Percentiles rank a stretch among this genome's conserved stretches.
Conservation (phyloP, 179 eudicot genomes). For the Drosera spatulata region DNA sequence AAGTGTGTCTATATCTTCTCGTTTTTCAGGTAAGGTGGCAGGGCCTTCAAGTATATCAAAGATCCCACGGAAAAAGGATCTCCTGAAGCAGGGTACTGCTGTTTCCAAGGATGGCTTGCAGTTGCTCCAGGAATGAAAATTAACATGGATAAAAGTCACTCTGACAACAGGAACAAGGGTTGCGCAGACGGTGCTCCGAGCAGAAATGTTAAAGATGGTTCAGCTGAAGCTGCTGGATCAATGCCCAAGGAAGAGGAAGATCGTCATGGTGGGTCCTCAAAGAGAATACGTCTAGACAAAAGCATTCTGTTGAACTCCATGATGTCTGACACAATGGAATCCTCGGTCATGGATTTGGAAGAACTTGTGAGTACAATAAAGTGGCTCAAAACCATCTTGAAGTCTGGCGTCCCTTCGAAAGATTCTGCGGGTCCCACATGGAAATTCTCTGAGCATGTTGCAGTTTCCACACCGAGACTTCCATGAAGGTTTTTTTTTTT, state of each 20-base stretch:
- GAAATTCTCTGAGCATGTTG: constrained; percentile 44
- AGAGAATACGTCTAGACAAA: constrained; percentile 22
- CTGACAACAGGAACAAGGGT: constrained; percentile 18
- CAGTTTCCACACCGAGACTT: constrained; percentile 27
- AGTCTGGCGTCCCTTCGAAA: constrained; percentile 22
- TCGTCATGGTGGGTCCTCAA: constrained; percentile 10
- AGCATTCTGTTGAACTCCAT: constrained; percentile 27
- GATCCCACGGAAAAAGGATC: constrained; percentile 7
- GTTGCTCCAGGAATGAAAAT: constrained; percentile 1
- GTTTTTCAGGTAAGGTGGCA: constrained; percentile 25
- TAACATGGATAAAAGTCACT: constrained; percentile 11
- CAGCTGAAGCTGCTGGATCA: constrained; percentile 18
- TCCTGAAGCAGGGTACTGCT: constrained; percentile 6
- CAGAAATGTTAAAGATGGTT: constrained; percentile 20
- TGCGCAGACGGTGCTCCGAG: constrained; percentile 39
- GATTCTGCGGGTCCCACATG: constrained; percentile 27
- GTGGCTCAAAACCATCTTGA: constrained; percentile 48
- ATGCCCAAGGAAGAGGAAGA: constrained; percentile 13
- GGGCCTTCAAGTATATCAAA: constrained; percentile 8
- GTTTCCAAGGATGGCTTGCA: constrained; percentile 7
- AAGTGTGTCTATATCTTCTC: constrained; percentile 17
- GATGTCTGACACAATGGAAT: constrained; percentile 34
- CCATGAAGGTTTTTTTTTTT: constrained; percentile 2
- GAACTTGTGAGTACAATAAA: constrained; percentile 58
- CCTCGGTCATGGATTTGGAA: constrained; percentile 47